phyloP scores from a whole-genome alignment of 179 eudicot genomes.

The Beta corolliflora region DNA sequence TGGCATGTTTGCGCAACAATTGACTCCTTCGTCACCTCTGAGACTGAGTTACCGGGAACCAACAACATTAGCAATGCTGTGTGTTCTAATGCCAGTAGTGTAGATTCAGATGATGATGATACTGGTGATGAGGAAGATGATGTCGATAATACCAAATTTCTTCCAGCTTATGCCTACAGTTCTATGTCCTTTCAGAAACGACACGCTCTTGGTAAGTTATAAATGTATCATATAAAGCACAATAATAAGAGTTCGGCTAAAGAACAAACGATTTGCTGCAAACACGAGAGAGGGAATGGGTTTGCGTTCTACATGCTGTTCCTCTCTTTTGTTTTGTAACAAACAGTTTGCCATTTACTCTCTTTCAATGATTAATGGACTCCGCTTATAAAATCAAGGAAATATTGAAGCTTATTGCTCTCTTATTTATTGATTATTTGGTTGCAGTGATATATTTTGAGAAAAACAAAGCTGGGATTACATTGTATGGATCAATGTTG shows the following conservation, averaged over 20 bases:
- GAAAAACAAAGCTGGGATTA: constrained; percentile 88
- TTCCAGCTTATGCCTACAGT: constrained; percentile 69
- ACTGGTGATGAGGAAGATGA: constrained; percentile 84
- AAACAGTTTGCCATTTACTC: too few relatives aligned
- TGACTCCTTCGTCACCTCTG: constrained; percentile 59
- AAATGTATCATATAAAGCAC: neutral
- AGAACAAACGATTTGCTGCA: too few relatives aligned
- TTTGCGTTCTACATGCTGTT: too few relatives aligned
- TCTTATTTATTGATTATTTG: neutral
- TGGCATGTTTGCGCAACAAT: constrained; percentile 94
- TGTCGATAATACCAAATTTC: constrained; percentile 61
- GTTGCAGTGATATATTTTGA: constrained; percentile 79
- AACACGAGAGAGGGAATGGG: too few relatives aligned
- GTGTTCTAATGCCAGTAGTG: constrained; percentile 2
- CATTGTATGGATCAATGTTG: constrained; percentile 80
- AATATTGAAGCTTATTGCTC: neutral
- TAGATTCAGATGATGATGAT: constrained; percentile 59
- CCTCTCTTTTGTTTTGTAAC: too few relatives aligned
- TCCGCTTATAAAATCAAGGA: too few relatives aligned
- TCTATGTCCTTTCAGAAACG: constrained; percentile 88
- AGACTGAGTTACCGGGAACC: constrained; percentile 48
- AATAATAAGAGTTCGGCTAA: neutral
- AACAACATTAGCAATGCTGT: constrained; percentile 27
- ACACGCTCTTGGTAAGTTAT: constrained; percentile 78
- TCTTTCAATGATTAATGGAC: too few relatives aligned